These are phyloP conservation scores for Cajanus cajan DNA, from an alignment of 306 rosid genomes.

Conservation along the genomic window DNA sequence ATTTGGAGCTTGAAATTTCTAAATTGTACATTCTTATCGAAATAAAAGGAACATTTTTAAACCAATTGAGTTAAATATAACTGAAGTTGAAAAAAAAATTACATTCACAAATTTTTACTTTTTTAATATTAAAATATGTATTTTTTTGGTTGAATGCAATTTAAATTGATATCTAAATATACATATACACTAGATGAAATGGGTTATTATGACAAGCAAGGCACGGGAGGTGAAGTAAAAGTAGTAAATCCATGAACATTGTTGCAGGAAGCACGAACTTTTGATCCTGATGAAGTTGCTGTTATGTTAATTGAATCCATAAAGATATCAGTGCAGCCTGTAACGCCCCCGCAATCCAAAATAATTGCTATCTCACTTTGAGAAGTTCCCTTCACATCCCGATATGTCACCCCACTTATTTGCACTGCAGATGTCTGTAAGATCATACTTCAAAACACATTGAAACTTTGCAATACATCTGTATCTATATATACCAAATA, in stretches of 20 bases:
- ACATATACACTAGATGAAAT: not conserved
- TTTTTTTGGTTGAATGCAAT: too few relatives aligned
- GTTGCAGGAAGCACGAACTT: not conserved
- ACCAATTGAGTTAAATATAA: too few relatives aligned
- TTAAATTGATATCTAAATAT: too few relatives aligned
- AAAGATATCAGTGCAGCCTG: conserved; percentile 1
- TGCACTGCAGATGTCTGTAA: not conserved
- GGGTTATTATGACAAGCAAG: not conserved
- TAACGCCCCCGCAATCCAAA: not conserved
- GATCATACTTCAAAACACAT: not conserved
- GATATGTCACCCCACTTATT: conserved; percentile 14
- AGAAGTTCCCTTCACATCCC: conserved; percentile 17
- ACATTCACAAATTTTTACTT: too few relatives aligned
- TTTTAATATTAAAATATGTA: too few relatives aligned
- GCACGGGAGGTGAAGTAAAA: conserved; percentile 18
- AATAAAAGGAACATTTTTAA: not conserved
- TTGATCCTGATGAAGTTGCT: not conserved
- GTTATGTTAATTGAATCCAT: conserved; percentile 22
- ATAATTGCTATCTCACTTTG: not conserved
- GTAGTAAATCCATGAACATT: conserved; percentile 15
- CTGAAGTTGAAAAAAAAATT: too few relatives aligned
- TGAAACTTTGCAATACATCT: not conserved
- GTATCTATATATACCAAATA: not conserved
- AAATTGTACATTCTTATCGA: not conserved
- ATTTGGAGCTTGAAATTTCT: not conserved